These are phyloP conservation scores for Lecanoromycetidae sp. DNA, from an alignment of 2,329 filamentous ascomycete species.

Conservation along the genomic window DNA sequence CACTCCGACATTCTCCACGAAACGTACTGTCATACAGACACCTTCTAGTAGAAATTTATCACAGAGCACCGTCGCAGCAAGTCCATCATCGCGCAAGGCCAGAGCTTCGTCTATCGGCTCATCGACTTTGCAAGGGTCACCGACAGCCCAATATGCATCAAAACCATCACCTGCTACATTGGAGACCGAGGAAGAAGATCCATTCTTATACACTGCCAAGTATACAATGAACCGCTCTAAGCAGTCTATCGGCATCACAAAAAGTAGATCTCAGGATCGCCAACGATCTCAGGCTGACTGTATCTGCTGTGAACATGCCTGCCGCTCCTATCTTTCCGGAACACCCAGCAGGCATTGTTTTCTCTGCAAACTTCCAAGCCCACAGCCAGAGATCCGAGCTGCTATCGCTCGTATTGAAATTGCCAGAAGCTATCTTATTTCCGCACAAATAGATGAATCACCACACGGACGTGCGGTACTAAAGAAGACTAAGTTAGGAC, in stretches of 20 bases:
- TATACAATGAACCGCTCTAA: not conserved
- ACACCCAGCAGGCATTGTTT: not conserved
- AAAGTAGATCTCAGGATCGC: not conserved
- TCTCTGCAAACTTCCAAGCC: not conserved
- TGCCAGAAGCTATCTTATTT: not conserved
- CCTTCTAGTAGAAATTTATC: not conserved
- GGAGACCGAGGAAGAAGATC: not conserved
- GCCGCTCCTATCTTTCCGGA: not conserved
- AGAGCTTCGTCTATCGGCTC: not conserved
- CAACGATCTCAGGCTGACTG: not conserved
- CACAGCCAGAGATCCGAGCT: not conserved
- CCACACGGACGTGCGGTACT: not conserved
- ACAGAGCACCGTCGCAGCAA: not conserved
- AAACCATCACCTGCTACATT: not conserved
- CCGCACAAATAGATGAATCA: too few species aligned
- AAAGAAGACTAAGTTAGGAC: not conserved
- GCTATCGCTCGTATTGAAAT: not conserved
- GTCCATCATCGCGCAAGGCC: not conserved
- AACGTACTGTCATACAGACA: not conserved
- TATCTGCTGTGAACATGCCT: not conserved
- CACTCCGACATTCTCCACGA: not conserved
- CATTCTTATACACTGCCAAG: slow-evolving; percentile 5
- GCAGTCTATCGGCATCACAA: not conserved
- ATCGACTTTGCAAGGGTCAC: not conserved
- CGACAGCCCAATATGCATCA: not conserved